Base-by-base conservation (phyloP, 108 stramenopile species). In the Nitzschia sp. region DNA sequence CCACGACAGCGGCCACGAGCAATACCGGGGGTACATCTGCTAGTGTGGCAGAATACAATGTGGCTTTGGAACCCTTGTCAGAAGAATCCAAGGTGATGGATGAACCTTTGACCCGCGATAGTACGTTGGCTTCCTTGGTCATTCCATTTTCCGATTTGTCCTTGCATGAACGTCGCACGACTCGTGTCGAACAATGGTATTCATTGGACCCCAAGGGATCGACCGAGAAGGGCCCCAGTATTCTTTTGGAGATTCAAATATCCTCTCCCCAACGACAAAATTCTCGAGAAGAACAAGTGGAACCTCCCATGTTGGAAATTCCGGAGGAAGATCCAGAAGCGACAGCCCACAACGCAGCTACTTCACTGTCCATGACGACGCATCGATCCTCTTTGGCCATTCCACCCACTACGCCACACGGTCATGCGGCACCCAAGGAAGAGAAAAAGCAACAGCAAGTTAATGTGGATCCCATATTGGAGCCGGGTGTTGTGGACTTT, bases 401-500 rank as follows among this genome's bases (percentile, higher is more conserved):
- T 2, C 14, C 46, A 15, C 14, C 46, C 17, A 15, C 2, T 15
- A 48, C 46, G 46, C 29, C 29, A 3, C 29, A 34, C 5, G 29
- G 29, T 34, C 29, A 34, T 5, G n/a, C 34, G 39, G 39, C 41
- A 39, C 41, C 29, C 29, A 67, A 59, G 60, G 57, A 50, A 63
- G 34, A 60, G 51, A 43, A 29, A 24, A 63, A 22, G 42, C 65
- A 41, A 58, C 57, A 66, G 51, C 51, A 72, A 69, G 39, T 55
- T 12, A 84, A 83, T 53, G 60, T 60, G 34, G 92, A 88, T 25
- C 92, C 92, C 19, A 73, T 83, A 12, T 69, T 94, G 42, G 73
- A 80, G 41, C 81, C 88, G 48, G 92, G 92, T 12, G 77, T 94
- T 48, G 61, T 90, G 9, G 92, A 94, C 65, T 91, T 84, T 67